Base-by-base conservation (phyloP, 2,329 filamentous ascomycete genomes). In the Fusarium hostae region DNA sequence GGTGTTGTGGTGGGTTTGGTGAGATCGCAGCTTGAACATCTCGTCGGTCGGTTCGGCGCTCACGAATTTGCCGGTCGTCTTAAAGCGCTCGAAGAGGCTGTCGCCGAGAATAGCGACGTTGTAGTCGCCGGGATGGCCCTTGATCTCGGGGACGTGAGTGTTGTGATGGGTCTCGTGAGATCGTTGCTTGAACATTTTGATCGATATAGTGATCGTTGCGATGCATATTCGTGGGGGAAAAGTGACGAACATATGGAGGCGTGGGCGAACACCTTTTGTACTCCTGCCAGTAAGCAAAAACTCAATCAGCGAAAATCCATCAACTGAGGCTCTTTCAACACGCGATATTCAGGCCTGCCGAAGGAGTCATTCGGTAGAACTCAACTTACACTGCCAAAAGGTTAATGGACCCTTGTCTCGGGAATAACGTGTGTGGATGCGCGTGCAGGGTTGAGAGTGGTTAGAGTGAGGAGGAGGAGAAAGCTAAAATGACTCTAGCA, bases 11-110 rank as follows among this genome's bases (percentile, higher is more conserved):
- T 66, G 61, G 1, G 63, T 66, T 0, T 66, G 51, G 34, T 66
- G 61, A 5, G 63, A 66, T 16, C 63, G 44, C 22, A 32, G 61
- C 34, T 66, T 66, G 39, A 59, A 66, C 52, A 66, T 66, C 0
- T 7, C 47, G 30, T 18, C 45, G 28, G 28, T 4, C 1, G n/a
- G n/a, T 30, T 6, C 15, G 10, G 9, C 45, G n/a, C 10, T 50
- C 5, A 18, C 11, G 35, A 18, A 13, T 28, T 20, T 11, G 9
- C 35, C 54, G 3, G 62, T 66, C 1, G 41, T 61, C 4, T 66
- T 67, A 22, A 67, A 67, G 0, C 64, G 63, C 18, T 68, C 65
- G 2, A 68, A 68, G 6, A 68, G 43, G 12, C 63, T 68, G 15
- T 68, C 65, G 7, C 65, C 65, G 2, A 68, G 43, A 2, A 68